Conservation (phyloP, 2,329 filamentous ascomycete species). For the Epichloe baconii region DNA sequence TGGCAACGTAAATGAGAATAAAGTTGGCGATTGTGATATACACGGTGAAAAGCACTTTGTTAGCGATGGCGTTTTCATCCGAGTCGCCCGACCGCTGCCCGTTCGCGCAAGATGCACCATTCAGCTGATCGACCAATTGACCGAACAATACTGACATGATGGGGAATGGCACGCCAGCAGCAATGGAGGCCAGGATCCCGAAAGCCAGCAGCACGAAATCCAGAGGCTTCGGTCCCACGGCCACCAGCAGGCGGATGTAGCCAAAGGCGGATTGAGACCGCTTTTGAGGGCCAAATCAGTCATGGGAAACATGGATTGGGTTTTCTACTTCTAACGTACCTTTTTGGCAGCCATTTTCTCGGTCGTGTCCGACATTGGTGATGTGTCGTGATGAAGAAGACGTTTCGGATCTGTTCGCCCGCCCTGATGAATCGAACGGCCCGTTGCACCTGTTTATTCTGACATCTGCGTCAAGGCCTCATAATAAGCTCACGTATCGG, state of each 20-base stretch:
- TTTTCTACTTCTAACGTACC: not conserved
- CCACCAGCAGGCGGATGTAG: not conserved
- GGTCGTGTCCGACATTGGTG: not conserved
- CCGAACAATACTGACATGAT: conserved; percentile 43
- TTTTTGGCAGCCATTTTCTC: not conserved
- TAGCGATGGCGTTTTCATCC: conserved; percentile 24
- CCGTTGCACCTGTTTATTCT: not conserved
- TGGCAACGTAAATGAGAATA: conserved; percentile 42
- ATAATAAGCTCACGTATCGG: no score
- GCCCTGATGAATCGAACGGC: not conserved
- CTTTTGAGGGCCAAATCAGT: not conserved
- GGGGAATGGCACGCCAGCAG: conserved; percentile 36
- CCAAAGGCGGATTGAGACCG: not conserved
- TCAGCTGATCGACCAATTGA: conserved; percentile 40
- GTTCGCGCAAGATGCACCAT: conserved; percentile 22
- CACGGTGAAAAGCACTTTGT: conserved; percentile 41
- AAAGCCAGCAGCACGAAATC: not conserved
- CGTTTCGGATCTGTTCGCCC: not conserved
- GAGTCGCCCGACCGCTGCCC: conserved; percentile 9
- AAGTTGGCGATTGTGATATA: conserved; percentile 48
- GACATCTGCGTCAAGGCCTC: not conserved
- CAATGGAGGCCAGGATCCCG: not conserved
- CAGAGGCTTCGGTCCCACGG: not conserved
- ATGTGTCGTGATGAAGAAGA: not conserved
- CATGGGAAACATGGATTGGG: not conserved